A percentile compares a stretch with the other conserved stretches of the same genome.
Evolutionary conservation across 2,329 filamentous ascomycete genomes (phyloP).

Genomic region (Xylaria sp.): DNA sequence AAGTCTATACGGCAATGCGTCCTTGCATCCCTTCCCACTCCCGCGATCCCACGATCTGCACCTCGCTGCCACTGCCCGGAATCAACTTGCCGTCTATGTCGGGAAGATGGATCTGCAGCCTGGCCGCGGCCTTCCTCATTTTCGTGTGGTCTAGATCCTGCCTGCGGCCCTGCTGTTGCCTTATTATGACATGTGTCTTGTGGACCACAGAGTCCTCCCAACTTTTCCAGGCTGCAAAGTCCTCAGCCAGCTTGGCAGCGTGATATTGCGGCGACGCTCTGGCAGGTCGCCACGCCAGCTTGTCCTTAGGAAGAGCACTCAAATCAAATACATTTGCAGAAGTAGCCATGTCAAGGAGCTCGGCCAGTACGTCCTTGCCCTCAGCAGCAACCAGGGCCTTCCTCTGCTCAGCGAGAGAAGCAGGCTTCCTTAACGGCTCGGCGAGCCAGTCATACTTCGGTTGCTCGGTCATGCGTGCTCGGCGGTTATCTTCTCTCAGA

Average conservation of each 20-base stretch:
- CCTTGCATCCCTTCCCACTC: constrained; percentile 68
- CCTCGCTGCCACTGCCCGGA: constrained; percentile 51
- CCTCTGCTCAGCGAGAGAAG: constrained; percentile 67
- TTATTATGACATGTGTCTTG: constrained; percentile 57
- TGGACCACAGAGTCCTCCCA: constrained; percentile 67
- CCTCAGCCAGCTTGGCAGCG: constrained; percentile 71
- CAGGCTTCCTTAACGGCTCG: constrained; percentile 65
- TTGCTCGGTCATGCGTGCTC: constrained; percentile 68
- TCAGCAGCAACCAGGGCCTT: constrained; percentile 68
- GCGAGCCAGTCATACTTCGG: constrained; percentile 69
- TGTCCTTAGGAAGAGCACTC: constrained; percentile 65
- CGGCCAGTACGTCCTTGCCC: constrained; percentile 70
- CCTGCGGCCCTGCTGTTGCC: constrained; percentile 37
- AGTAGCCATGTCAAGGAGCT: constrained; percentile 70
- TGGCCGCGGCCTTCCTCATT: constrained; percentile 55
- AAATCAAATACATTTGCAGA: constrained; percentile 69
- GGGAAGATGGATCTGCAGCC: constrained; percentile 62
- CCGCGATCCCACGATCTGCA: constrained; percentile 63
- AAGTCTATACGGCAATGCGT: constrained; percentile 45
- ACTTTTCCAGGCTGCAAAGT: constrained; percentile 69
- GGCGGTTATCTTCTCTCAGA: constrained; percentile 73
- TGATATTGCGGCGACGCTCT: constrained; percentile 72
- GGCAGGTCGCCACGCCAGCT: constrained; percentile 73
- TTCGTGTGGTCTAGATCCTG: constrained; percentile 45
- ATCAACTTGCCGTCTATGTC: constrained; percentile 58